A percentile compares a stretch with the other conserved stretches of the same genome.
Evolutionary conservation across 331 rosid genomes (phyloP).

Genomic region (Malus hybrid): DNA sequence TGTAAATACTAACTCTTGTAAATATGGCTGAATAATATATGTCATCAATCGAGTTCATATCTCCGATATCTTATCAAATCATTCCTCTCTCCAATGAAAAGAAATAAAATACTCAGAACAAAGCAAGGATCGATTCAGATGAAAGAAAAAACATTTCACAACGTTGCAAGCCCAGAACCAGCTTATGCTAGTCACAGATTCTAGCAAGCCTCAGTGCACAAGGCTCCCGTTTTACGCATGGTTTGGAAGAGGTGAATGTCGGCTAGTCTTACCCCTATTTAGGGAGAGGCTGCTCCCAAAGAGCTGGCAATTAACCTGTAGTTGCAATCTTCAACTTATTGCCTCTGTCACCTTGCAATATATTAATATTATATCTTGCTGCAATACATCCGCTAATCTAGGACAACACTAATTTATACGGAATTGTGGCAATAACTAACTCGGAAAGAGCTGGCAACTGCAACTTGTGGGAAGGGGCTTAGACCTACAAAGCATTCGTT

Average conservation of each 20-base stretch:
- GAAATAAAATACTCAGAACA: not conserved
- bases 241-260: no score
- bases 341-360: not conserved
- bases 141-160: not conserved
- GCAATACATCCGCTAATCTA: not conserved
- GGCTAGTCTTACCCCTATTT: no score
- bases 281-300: no score
- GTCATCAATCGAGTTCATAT: constrained; percentile 6
- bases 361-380: not conserved
- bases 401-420: not conserved
- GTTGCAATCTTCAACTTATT: not conserved
- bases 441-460: not conserved
- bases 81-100: not conserved
- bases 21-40: constrained; percentile 12
- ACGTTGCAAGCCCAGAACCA: no score
- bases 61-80: not conserved
- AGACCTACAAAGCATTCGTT: not conserved
- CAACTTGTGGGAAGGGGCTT: not conserved
- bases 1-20: constrained; percentile 35
- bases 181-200: no score
- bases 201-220: no score
- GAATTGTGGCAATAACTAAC: not conserved
- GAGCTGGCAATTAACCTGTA: not conserved
- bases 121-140: constrained; percentile 1
- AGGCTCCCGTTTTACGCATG: no score